phyloP scores from a whole-genome alignment of 345 rosid genomes.

The Lepidium africanum region DNA sequence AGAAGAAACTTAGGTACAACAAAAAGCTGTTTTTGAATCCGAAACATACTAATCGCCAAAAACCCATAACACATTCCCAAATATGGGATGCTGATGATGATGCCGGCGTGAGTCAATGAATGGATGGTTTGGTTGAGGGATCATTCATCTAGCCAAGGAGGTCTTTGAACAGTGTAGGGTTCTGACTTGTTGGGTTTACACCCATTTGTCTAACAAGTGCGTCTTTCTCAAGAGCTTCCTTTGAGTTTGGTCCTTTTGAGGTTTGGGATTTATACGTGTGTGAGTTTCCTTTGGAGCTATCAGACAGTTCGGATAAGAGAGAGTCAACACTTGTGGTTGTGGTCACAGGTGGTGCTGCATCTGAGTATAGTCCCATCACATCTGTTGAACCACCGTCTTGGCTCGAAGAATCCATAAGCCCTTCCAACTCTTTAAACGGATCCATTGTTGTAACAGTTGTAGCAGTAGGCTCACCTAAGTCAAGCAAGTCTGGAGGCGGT shows the following conservation, averaged over 20 bases:
- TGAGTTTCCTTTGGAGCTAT: constrained; percentile 23
- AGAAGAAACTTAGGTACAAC: constrained; percentile 23
- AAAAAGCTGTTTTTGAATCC: constrained; percentile 18
- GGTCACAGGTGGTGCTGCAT: constrained; percentile 34
- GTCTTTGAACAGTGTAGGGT: constrained; percentile 86
- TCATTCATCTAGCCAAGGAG: constrained; percentile 49
- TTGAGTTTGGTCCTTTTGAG: constrained; percentile 61
- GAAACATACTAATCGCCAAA: constrained; percentile 1
- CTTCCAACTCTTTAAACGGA: constrained; percentile 85
- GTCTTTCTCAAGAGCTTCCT: constrained; percentile 74
- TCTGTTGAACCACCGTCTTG: constrained; percentile 12
- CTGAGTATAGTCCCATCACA: constrained; percentile 42
- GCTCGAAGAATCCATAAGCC: constrained; percentile 57
- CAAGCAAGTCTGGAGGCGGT: constrained; percentile 87
- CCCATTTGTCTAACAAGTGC: constrained; percentile 94
- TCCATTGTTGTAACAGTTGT: constrained; percentile 39
- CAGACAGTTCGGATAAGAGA: constrained; percentile 27
- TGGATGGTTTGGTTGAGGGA: background rate
- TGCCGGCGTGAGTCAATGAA: background rate
- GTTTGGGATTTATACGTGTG: constrained; percentile 19
- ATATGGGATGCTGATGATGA: constrained; percentile 8
- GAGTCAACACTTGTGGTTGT: constrained; percentile 18
- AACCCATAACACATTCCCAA: constrained; percentile 7
- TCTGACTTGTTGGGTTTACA: constrained; percentile 70
- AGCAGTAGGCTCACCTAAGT: constrained; percentile 57